Percentiles rank a stretch among this genome's conserved stretches.
Conservation (phyloP, 1,139 yeast genomes). For the Lodderomyces oxycetoniae region DNA sequence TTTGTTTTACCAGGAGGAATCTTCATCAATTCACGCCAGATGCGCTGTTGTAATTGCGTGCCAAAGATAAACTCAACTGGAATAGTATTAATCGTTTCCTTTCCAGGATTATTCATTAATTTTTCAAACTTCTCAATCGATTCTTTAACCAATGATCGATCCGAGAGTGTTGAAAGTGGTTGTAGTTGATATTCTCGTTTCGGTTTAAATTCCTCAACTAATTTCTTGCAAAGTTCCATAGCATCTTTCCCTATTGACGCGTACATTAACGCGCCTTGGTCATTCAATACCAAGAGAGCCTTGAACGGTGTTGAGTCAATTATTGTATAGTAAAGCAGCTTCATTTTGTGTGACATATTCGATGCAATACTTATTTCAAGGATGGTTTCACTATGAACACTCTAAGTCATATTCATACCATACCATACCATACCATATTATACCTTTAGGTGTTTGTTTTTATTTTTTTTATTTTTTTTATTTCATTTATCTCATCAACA, state of each 20-base stretch:
- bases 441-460: no score
- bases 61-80: constrained; percentile 19
- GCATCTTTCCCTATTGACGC: constrained; percentile 19
- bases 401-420: no score
- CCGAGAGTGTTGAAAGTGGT: constrained; percentile 11
- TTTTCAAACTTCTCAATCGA: constrained; percentile 14
- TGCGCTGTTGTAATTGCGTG: constrained; percentile 20
- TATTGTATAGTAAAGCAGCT: constrained; percentile 11
- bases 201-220: constrained; percentile 17
- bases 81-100: constrained; percentile 7
- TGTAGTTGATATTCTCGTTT: constrained; percentile 11
- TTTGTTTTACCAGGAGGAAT: constrained; percentile 16
- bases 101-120: constrained; percentile 14
- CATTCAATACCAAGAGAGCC: constrained; percentile 18
- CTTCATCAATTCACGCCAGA: constrained; percentile 19
- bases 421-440: no score
- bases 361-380: no score
- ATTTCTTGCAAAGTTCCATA: constrained; percentile 7
- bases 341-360: no score
- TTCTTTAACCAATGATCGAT: constrained; percentile 8
- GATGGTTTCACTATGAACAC: no score
- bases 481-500: no score
- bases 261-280: constrained; percentile 18
- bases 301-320: constrained; percentile 7
- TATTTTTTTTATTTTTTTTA: no score